Conservation (phyloP, 2,329 filamentous ascomycete genomes). For the Pseudogymnoascus sp. region DNA sequence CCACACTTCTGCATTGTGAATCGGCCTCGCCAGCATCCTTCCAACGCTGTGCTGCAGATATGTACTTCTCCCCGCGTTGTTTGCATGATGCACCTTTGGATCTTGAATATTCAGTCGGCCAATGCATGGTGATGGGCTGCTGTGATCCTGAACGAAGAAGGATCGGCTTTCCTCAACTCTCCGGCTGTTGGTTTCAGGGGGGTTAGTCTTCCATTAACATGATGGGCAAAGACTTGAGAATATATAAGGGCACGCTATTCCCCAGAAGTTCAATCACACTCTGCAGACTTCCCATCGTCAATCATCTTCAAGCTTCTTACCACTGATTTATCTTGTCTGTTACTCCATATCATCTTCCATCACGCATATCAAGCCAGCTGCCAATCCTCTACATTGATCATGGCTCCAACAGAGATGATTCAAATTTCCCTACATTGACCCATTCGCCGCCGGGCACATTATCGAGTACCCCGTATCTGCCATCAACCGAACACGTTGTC, state of each 20-base stretch:
- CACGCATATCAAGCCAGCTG: constrained; percentile 7
- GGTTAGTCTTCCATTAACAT: not conserved
- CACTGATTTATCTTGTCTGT: constrained; percentile 2
- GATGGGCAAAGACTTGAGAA: not conserved
- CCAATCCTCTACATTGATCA: not conserved
- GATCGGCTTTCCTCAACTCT: not conserved
- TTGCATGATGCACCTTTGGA: constrained; percentile 6
- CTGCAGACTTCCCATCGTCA: constrained; percentile 6
- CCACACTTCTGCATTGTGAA: too few relatives aligned
- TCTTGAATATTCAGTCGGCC: not conserved
- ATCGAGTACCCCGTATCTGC: constrained; percentile 11
- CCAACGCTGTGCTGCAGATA: not conserved
- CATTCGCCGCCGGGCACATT: not conserved
- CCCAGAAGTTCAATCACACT: constrained; percentile 7
- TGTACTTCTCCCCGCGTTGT: constrained; percentile 8
- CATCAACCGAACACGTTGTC: not conserved
- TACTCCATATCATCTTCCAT: too few relatives aligned
- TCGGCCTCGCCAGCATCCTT: too few relatives aligned
- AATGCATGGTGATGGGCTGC: not conserved
- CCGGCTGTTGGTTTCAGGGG: not conserved
- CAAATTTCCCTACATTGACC: constrained; percentile 2
- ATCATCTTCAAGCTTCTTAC: constrained; percentile 7
- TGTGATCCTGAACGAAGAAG: not conserved
- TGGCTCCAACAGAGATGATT: too few relatives aligned
- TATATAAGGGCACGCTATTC: too few relatives aligned